Conservation (phyloP, 768 basidiomycete genomes). For the Mycena galericulata region DNA sequence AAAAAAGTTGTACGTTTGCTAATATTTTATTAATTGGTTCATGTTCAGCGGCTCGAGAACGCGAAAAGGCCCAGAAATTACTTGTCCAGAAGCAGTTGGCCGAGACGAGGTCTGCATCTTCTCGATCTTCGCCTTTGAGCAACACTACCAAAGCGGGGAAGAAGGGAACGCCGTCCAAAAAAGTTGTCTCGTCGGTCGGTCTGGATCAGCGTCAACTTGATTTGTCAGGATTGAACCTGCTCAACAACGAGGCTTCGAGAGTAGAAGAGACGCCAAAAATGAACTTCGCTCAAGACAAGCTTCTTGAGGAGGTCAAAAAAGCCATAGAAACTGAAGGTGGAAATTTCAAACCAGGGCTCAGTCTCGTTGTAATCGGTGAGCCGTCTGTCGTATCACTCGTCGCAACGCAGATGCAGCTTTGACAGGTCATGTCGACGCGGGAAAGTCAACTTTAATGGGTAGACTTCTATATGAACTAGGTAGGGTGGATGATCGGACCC, state of each 20-base stretch:
- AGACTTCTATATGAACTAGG: conserved; percentile 94
- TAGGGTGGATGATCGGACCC: conserved; percentile 85
- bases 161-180: conserved; percentile 54
- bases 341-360: conserved; percentile 76
- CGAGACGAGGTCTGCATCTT: conserved; percentile 52
- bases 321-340: conserved; percentile 58
- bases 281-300: conserved; percentile 79
- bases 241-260: conserved; percentile 51
- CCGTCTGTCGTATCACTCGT: not conserved
- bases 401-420: conserved; percentile 11
- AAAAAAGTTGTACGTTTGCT: conserved; percentile 43
- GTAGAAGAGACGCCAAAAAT: conserved; percentile 73
- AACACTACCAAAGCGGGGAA: conserved; percentile 58
- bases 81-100: conserved; percentile 59
- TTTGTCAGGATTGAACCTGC: conserved; percentile 79
- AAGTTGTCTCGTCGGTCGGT: conserved; percentile 34
- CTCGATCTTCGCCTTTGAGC: conserved; percentile 58
- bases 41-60: conserved; percentile 81
- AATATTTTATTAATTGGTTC: conserved; percentile 53
- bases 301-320: conserved; percentile 82
- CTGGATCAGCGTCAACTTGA: conserved; percentile 75
- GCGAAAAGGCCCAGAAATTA: conserved; percentile 77
- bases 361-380: conserved; percentile 92
- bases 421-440: conserved; percentile 97
- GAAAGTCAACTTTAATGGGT: conserved; percentile 98